These are phyloP conservation scores for Botryococcus braunii DNA, from an alignment of 163 green algal species.

Conservation along the genomic window DNA sequence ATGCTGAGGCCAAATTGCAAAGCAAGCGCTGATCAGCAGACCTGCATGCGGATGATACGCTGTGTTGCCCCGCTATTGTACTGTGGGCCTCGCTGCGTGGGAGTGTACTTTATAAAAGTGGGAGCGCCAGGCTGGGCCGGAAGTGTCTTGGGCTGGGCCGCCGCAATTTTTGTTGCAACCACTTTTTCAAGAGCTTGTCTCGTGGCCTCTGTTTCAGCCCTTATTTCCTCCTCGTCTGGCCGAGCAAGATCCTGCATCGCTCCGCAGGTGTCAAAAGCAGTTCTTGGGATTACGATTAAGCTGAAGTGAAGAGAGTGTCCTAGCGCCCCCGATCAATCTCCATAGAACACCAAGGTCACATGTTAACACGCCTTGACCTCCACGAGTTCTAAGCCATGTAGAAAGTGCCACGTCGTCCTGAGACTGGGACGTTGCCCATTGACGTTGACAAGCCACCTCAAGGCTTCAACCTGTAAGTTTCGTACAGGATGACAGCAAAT, in stretches of 20 bases:
- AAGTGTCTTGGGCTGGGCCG: slow-evolving; percentile 72
- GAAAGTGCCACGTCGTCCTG: too few relatives aligned
- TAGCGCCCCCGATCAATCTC: too few relatives aligned
- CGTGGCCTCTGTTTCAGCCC: slow-evolving; percentile 66
- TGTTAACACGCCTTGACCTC: too few relatives aligned
- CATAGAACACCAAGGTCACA: too few relatives aligned
- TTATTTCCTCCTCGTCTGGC: slow-evolving; percentile 78
- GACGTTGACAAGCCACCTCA: too few relatives aligned
- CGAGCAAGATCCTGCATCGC: slow-evolving; percentile 32
- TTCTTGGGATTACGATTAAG: background rate
- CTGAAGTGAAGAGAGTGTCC: background rate
- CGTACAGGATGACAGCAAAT: too few relatives aligned
- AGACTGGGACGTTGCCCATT: too few relatives aligned
- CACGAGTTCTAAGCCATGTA: too few relatives aligned
- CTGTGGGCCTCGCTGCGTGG: slow-evolving; percentile 49
- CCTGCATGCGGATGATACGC: slow-evolving; percentile 54
- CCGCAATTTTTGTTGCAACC: slow-evolving; percentile 69
- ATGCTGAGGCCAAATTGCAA: too few relatives aligned
- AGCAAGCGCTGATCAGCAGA: too few relatives aligned
- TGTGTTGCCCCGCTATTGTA: slow-evolving; percentile 54
- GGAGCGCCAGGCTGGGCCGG: slow-evolving; percentile 60
- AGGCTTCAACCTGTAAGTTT: too few relatives aligned
- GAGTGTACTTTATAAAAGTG: slow-evolving; percentile 85
- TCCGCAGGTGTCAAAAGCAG: too few relatives aligned
- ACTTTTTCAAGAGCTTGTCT: slow-evolving; percentile 62